Conservation (phyloP, 495 filamentous ascomycete genomes). For the Apiosordaria backusii region DNA sequence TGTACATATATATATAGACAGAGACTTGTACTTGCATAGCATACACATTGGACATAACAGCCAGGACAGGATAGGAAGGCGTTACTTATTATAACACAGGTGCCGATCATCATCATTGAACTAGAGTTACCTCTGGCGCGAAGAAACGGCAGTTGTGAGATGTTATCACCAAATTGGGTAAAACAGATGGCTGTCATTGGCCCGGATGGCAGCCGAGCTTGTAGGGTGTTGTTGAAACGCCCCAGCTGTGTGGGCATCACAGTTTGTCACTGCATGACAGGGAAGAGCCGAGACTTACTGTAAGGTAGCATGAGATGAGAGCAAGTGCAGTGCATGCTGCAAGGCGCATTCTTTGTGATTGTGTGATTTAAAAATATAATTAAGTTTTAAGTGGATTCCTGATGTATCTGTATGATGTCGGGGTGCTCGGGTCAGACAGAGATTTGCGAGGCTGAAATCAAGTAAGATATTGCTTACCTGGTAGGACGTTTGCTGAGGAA, state of each 20-base stretch:
- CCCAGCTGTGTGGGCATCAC: neutral
- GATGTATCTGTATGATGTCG: neutral
- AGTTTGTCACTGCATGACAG: neutral
- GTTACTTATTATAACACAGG: neutral
- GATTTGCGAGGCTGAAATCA: neutral
- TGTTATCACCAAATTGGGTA: neutral
- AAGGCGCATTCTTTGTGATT: neutral
- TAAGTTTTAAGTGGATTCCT: neutral
- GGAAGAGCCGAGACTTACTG: neutral
- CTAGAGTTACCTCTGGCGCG: neutral
- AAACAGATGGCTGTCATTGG: neutral
- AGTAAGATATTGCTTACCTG: neutral
- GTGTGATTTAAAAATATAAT: neutral
- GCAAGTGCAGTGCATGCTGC: neutral
- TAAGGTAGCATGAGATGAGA: neutral
- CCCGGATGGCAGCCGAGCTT: neutral
- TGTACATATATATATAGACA: neutral
- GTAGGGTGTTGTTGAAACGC: neutral
- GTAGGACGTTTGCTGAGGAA: no score
- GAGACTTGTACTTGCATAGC: slow-evolving; percentile 30
- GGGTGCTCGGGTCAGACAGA: neutral
- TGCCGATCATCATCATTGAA: neutral
- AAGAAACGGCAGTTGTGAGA: neutral
- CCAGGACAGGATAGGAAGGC: neutral
- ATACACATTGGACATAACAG: slow-evolving; percentile 14